Percentiles rank a stretch among this genome's conserved stretches.
Evolutionary conservation across 345 rosid species (phyloP).

Genomic region (Trapa bicornis): DNA sequence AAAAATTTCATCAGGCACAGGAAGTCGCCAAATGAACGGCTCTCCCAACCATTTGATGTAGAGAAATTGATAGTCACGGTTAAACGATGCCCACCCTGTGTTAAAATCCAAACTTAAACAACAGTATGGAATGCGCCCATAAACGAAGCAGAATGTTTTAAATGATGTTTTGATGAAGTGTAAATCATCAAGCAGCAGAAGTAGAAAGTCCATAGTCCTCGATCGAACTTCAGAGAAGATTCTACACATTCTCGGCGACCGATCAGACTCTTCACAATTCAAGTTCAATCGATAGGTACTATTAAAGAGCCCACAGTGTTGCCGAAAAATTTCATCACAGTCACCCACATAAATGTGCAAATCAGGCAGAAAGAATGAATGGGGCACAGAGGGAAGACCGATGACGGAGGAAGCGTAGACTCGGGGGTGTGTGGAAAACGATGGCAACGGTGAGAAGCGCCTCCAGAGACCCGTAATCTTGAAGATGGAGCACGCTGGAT

Average conservation of each 20-base stretch:
- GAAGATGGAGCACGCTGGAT: not conserved
- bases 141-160: not conserved
- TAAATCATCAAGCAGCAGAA: not conserved
- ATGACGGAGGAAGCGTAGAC: slow-evolving; percentile 11
- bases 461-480: not conserved
- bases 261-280: not conserved
- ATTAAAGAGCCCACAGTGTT: not conserved
- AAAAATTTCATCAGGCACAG: not conserved
- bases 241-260: not conserved
- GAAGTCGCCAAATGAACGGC: too few species aligned
- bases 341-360: not conserved
- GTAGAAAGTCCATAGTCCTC: not conserved
- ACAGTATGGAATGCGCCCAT: not conserved
- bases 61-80: not conserved
- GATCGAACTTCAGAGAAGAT: not conserved
- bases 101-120: not conserved
- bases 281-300: not conserved
- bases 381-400: slow-evolving; percentile 6
- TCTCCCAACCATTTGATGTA: not conserved
- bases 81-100: not conserved
- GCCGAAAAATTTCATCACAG: not conserved
- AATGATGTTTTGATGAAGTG: not conserved
- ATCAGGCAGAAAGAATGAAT: not conserved
- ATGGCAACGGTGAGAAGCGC: slow-evolving; percentile 1
- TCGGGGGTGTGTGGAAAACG: slow-evolving; percentile 3